A percentile compares a stretch with the other conserved stretches of the same genome.
These are phyloP conservation scores for Aphanoascus verrucosus DNA, from an alignment of 2,329 filamentous ascomycete genomes.

Conservation along the genomic window DNA sequence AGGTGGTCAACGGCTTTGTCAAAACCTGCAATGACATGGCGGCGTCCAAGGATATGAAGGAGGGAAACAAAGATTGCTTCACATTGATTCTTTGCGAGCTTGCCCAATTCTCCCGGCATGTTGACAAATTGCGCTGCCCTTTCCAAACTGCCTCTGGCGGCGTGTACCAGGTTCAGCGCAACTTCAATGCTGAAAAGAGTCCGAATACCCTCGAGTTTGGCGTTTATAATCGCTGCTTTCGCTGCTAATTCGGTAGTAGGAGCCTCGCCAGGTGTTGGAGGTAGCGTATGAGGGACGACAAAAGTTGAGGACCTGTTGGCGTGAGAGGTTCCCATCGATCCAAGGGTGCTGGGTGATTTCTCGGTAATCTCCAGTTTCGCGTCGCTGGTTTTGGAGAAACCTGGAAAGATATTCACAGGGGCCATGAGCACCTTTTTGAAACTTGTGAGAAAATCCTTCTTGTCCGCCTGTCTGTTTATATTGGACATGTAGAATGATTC, in stretches of 20 bases:
- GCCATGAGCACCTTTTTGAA: constrained; percentile 99
- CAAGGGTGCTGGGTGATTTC: constrained; percentile 18
- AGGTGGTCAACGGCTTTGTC: constrained; percentile 86
- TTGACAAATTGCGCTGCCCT: constrained; percentile 72
- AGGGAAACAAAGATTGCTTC: constrained; percentile 77
- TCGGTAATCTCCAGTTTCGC: constrained; percentile 21
- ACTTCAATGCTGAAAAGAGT: constrained; percentile 95
- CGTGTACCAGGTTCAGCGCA: constrained; percentile 76
- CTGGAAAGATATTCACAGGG: constrained; percentile 82
- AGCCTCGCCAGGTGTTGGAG: constrained; percentile 42
- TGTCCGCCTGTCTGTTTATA: constrained; percentile 86
- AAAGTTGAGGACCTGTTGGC: constrained; percentile 32
- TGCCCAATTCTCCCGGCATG: constrained; percentile 67
- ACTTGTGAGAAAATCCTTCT: constrained; percentile 88
- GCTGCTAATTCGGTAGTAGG: constrained; percentile 87
- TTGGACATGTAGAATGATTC: constrained; percentile 96
- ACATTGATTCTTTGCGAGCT: constrained; percentile 79
- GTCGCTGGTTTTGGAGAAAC: constrained; percentile 49
- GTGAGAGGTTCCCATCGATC: constrained; percentile 20
- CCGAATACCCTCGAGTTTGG: constrained; percentile 84
- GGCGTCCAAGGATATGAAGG: constrained; percentile 70
- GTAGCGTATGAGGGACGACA: constrained; percentile 21
- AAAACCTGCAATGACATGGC: constrained; percentile 87
- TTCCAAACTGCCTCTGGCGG: constrained; percentile 77
- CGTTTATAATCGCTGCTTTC: constrained; percentile 96